Base-by-base conservation (phyloP, 2,329 filamentous ascomycete species). In the Pseudohalonectria lignicola region DNA sequence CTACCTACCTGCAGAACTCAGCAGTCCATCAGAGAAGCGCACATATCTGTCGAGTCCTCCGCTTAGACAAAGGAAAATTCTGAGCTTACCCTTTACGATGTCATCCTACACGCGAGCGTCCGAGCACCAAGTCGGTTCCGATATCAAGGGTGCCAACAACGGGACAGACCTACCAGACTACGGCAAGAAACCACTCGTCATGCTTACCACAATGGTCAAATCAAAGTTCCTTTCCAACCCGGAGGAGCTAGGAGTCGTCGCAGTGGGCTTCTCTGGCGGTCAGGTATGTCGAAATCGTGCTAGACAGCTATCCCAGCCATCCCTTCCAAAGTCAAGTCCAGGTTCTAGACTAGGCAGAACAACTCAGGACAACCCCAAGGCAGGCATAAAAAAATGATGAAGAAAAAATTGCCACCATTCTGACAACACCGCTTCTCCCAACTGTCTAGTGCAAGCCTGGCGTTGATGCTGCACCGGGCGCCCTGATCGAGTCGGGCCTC, bases 251-350 rank as follows among this genome's bases (percentile, higher is more conserved):
- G 92, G 90, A 45, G 75, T 98, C 40, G 86, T 96, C 28, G 87
- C 90, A 36, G 92, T 96, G 28, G 90, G 90, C 45, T 98, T 96
- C 69, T 94, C 87, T 39, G 90, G 90, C 48, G 92, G 92, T 41
- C 92, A 95, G 77, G 87, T 92, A 77, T 50, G 69, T 52, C 37
- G 37, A 19, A 1, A 9, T 21, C 23, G 12, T 26, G 12, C 13
- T 10, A 30, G 15, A 25, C 36, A 11, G n/a, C n/a, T n/a, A n/a
- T n/a, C n/a, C n/a, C n/a, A n/a, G n/a, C n/a, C n/a, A n/a, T n/a
- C n/a, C n/a, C n/a, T n/a, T n/a, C n/a, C n/a, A n/a, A n/a, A n/a
- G n/a, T n/a, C n/a, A n/a, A n/a, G n/a, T n/a, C 23, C 23, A 7
- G 23, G 23, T 26, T 26, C 12, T 26, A 26, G 8, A 26, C 12